Base-by-base conservation (phyloP, 1,139 yeast genomes). In the Hemisphaericaspora xylanilytica region DNA sequence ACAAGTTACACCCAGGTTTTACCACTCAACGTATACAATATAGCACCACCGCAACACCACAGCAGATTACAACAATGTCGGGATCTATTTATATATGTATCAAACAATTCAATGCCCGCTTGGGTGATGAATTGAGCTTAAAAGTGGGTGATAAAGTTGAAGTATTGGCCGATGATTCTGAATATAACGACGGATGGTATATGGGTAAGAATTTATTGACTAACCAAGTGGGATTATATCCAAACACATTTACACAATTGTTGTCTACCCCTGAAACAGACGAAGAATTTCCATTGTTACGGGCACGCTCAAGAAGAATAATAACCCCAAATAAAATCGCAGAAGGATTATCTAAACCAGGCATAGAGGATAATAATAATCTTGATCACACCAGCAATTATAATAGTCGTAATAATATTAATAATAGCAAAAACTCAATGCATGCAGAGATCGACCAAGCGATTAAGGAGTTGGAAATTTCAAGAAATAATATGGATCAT, bases 101-200 rank as follows among this genome's bases (percentile, higher is more conserved):
- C 47, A 94, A 89, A 61, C 92, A 85, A 59, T 92, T 92, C 62
- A 74, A 74, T 38, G 90, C 95, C 37, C 73, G 97, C 38, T 70
- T 90, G 45, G 96, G 88, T 18, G 98, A 94, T 60, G 99, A 92
- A 63, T 69, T 92, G 35, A 78, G 82, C 33, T 70, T 92, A 47
- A 73, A 71, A 36, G 79, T 85, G 18, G 97, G 97, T 18, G 97
- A 92, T 53, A 82, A 80, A 48, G 75, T 94, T 40, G 94, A 89
- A 58, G 89, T 92, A 12, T 75, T 94, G 20, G 88, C 95, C 32
- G 96, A 89, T 59, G 99, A 92, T 61, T 78, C 82, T 46, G 97
- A 87, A 53, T 92, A 85, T 61, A 85, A 87, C 50, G 99, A 92
- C 59, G 97, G 97, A n/a, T 92, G 99, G 99, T 92, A 83, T 55